phyloP scores from a whole-genome alignment of 1,284 basidiomycete species.

The Puccinia coronata region DNA sequence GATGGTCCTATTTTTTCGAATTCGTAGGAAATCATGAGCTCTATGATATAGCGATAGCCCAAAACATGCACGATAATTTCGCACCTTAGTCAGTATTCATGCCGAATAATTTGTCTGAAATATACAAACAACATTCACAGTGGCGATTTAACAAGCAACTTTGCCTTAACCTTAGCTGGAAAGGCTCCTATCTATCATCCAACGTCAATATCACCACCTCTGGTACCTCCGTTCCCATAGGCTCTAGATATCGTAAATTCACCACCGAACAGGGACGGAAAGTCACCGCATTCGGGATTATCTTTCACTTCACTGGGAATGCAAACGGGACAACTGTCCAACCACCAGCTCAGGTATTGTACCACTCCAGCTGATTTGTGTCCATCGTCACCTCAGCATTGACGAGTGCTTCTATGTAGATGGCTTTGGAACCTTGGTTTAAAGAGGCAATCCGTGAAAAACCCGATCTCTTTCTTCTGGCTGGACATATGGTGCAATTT shows the following conservation, averaged over 20 bases:
- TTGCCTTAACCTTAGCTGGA: constrained; percentile 57
- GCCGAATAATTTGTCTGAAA: not conserved
- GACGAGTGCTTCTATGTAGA: not conserved
- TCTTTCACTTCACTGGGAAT: constrained; percentile 72
- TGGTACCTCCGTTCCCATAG: constrained; percentile 61
- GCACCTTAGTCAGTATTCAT: constrained; percentile 50
- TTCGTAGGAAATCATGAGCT: constrained; percentile 57
- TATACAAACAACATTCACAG: not conserved
- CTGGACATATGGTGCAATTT: constrained; percentile 63
- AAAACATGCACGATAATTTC: constrained; percentile 52
- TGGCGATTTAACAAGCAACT: not conserved
- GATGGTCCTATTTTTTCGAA: not conserved
- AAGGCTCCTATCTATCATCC: constrained; percentile 75
- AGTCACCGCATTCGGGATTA: constrained; percentile 76
- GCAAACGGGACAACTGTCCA: constrained; percentile 65
- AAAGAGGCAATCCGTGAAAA: constrained; percentile 73
- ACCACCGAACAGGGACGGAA: constrained; percentile 70
- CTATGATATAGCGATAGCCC: constrained; percentile 51
- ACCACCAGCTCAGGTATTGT: constrained; percentile 63
- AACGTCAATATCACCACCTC: constrained; percentile 79
- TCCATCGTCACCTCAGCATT: constrained; percentile 39
- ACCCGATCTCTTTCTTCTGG: constrained; percentile 78
- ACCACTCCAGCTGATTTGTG: constrained; percentile 61
- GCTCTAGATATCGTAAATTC: constrained; percentile 69
- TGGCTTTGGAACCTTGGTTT: constrained; percentile 64